These are phyloP conservation scores for Suillus bovinus DNA, from an alignment of 768 basidiomycete genomes.

Conservation along the genomic window DNA sequence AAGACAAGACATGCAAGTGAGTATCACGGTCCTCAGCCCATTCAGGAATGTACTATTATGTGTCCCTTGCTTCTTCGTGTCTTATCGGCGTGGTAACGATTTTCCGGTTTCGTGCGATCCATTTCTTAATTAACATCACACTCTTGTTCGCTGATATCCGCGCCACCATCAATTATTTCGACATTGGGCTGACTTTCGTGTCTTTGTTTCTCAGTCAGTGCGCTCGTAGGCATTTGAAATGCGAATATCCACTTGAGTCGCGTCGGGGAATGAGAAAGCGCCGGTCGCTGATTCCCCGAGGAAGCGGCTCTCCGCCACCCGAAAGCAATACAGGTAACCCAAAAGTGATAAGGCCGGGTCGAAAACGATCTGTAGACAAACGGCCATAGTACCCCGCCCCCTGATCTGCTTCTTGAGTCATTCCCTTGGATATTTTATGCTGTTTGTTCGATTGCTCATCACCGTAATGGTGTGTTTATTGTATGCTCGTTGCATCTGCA, in stretches of 20 bases:
- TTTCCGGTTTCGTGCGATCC: conserved; percentile 15
- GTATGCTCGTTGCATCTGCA: conserved; percentile 11
- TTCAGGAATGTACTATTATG: conserved; percentile 5
- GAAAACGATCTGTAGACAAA: conserved; percentile 32
- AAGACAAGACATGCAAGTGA: conserved; percentile 66
- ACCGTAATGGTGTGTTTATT: conserved; percentile 7
- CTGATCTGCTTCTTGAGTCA: background rate
- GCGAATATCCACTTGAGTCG: conserved; percentile 72
- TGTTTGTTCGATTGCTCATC: background rate
- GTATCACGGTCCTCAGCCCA: conserved; percentile 26
- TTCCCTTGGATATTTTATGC: background rate
- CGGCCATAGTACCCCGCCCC: conserved; percentile 13
- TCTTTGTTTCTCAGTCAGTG: conserved; percentile 57
- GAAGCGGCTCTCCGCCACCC: conserved; percentile 23
- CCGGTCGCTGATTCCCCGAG: conserved; percentile 35
- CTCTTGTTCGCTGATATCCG: conserved; percentile 28
- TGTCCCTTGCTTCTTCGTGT: conserved; percentile 8
- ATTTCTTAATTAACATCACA: conserved; percentile 10
- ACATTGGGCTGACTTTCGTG: conserved; percentile 25
- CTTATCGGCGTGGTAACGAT: conserved; percentile 13
- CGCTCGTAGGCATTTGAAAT: conserved; percentile 63
- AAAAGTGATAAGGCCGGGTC: conserved; percentile 26
- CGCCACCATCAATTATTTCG: conserved; percentile 13
- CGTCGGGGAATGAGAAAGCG: conserved; percentile 63
- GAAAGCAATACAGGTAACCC: conserved; percentile 27